These are phyloP conservation scores for Pleurotus platypus DNA, from an alignment of 768 basidiomycete species.

Conservation along the genomic window DNA sequence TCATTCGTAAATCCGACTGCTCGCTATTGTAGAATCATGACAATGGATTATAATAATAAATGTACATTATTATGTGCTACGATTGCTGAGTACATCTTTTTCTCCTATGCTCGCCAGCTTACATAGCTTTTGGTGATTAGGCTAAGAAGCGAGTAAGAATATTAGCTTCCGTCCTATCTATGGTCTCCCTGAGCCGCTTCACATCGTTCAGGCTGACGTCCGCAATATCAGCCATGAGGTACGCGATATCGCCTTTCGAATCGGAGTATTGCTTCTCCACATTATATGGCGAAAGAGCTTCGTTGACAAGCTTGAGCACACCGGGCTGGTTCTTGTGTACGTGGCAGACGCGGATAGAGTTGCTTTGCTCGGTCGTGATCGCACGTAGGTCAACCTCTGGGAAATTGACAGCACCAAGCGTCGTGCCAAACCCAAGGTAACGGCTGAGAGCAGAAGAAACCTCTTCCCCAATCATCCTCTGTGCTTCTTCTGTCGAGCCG, in stretches of 20 bases:
- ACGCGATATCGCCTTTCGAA: constrained; percentile 88
- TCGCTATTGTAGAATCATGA: no score
- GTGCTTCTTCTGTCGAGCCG: constrained; percentile 98
- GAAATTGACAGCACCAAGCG: constrained; percentile 95
- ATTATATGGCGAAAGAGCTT: constrained; percentile 90
- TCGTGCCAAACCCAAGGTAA: constrained; percentile 91
- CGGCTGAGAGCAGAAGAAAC: constrained; percentile 81
- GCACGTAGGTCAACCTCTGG: constrained; percentile 96
- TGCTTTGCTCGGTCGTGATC: constrained; percentile 79
- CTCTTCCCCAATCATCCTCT: constrained; percentile 95
- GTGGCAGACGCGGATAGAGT: constrained; percentile 87
- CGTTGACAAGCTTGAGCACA: constrained; percentile 93
- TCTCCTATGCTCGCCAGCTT: not conserved
- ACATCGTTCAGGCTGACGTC: constrained; percentile 82
- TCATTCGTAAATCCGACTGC: not conserved
- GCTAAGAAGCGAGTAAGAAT: constrained; percentile 87
- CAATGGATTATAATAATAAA: not conserved
- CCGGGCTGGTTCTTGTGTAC: constrained; percentile 95
- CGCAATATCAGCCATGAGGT: constrained; percentile 96
- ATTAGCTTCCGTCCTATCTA: constrained; percentile 78
- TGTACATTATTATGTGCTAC: not conserved
- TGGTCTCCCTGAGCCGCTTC: constrained; percentile 70
- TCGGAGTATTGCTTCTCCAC: constrained; percentile 99
- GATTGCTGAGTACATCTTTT: constrained; percentile 16
- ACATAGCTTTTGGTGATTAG: constrained; percentile 22